These are phyloP conservation scores for Cotoneaster glaucophyllus DNA, from an alignment of 306 rosid species.

Conservation along the genomic window DNA sequence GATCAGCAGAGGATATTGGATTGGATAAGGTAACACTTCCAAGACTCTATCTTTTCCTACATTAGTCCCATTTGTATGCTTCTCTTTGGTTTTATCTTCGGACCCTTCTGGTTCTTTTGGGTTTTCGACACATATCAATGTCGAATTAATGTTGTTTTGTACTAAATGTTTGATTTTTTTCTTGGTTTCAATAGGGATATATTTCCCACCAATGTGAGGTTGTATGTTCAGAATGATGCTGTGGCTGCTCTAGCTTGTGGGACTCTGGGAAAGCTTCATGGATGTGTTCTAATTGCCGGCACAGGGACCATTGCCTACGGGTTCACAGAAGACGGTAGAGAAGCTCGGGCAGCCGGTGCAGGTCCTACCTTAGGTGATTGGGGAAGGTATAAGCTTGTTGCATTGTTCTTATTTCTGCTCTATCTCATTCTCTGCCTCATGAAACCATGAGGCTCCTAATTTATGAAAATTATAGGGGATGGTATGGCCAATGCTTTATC, in stretches of 20 bases:
- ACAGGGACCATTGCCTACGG: conserved; percentile 94
- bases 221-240: conserved; percentile 89
- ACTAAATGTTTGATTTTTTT: conserved; percentile 1
- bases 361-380: conserved; percentile 97
- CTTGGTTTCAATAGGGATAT: conserved; percentile 53
- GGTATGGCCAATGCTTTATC: background rate
- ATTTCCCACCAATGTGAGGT: conserved; percentile 63
- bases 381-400: conserved; percentile 63
- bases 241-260: conserved; percentile 96
- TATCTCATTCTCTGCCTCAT: background rate
- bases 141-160: background rate
- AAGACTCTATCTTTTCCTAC: background rate
- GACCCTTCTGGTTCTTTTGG: background rate
- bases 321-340: conserved; percentile 78
- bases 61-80: background rate
- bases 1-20: conserved; percentile 69
- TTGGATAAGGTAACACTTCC: conserved; percentile 71
- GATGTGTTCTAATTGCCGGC: conserved; percentile 92
- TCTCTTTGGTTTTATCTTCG: background rate
- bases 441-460: background rate
- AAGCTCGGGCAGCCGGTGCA: conserved; percentile 94
- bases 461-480: background rate
- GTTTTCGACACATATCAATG: background rate
- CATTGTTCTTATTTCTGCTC: background rate
- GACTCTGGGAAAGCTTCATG: conserved; percentile 83